These are phyloP conservation scores for Aspergillus campestris DNA, from an alignment of 495 filamentous ascomycete genomes.

Conservation along the genomic window DNA sequence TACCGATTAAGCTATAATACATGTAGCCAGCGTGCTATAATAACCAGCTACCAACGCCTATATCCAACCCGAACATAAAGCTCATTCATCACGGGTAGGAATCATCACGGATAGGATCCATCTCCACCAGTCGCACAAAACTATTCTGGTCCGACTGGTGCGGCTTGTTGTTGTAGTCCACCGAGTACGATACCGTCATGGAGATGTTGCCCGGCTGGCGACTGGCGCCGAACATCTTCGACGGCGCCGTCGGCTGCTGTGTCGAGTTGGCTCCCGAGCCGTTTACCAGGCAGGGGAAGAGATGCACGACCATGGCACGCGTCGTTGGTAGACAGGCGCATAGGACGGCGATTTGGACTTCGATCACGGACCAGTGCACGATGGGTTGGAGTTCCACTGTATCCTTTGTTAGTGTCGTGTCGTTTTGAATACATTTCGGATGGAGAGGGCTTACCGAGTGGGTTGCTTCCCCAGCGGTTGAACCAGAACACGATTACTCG, in stretches of 20 bases:
- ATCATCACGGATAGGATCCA: constrained; percentile 51
- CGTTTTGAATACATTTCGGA: background rate
- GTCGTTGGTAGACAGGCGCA: constrained; percentile 23
- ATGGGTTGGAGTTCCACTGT: constrained; percentile 20
- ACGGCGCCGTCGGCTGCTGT: background rate
- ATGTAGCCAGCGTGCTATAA: too few relatives aligned
- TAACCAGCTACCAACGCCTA: too few relatives aligned
- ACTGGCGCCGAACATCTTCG: background rate
- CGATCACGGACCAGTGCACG: constrained; percentile 25
- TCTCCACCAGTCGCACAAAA: constrained; percentile 9
- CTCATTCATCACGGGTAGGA: too few relatives aligned
- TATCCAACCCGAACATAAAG: too few relatives aligned
- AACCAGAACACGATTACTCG: constrained; percentile 23
- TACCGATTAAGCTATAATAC: too few relatives aligned
- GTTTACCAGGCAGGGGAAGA: constrained; percentile 11
- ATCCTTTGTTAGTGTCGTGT: background rate
- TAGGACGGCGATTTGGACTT: constrained; percentile 22
- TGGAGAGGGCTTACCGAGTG: constrained; percentile 8
- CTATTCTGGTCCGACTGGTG: background rate
- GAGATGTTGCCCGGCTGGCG: constrained; percentile 1
- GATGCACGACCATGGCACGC: constrained; percentile 10
- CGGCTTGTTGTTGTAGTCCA: constrained; percentile 5
- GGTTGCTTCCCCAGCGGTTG: constrained; percentile 18
- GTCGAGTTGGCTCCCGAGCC: background rate
- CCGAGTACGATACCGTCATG: constrained; percentile 9